Percentiles rank a stretch among this genome's conserved stretches.
These are phyloP conservation scores for Daldinia vernicosa DNA, from an alignment of 495 filamentous ascomycete genomes.

Conservation along the genomic window DNA sequence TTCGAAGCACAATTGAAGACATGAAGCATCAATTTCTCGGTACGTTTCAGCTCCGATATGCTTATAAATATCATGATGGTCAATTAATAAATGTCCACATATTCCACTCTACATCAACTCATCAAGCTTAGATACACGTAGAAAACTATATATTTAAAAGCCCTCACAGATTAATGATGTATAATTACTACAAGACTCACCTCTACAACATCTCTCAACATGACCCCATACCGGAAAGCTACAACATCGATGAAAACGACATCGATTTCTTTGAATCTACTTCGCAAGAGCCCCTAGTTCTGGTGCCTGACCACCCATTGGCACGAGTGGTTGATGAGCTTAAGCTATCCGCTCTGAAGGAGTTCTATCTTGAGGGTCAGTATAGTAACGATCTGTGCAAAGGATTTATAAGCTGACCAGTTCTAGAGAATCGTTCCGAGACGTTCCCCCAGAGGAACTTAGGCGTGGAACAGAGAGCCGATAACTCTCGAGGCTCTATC, in stretches of 20 bases:
- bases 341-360: neutral
- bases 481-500: neutral
- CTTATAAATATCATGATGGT: no score
- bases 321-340: conserved; percentile 6
- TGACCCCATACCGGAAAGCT: neutral
- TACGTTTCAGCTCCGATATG: no score
- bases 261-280: conserved; percentile 20
- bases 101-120: no score
- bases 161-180: neutral
- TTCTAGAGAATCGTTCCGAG: neutral
- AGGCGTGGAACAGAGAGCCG: neutral
- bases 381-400: neutral
- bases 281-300: neutral
- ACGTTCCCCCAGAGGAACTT: neutral
- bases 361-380: conserved; percentile 6
- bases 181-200: neutral
- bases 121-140: no score
- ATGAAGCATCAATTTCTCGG: no score
- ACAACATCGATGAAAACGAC: conserved; percentile 20
- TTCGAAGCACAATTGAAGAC: no score
- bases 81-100: no score
- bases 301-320: neutral
- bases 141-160: no score
- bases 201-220: neutral
- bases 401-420: neutral